Percentiles rank a stretch among this genome's conserved stretches.
These are phyloP conservation scores for Daedalea quercina DNA, from an alignment of 768 basidiomycete species.

Conservation along the genomic window DNA sequence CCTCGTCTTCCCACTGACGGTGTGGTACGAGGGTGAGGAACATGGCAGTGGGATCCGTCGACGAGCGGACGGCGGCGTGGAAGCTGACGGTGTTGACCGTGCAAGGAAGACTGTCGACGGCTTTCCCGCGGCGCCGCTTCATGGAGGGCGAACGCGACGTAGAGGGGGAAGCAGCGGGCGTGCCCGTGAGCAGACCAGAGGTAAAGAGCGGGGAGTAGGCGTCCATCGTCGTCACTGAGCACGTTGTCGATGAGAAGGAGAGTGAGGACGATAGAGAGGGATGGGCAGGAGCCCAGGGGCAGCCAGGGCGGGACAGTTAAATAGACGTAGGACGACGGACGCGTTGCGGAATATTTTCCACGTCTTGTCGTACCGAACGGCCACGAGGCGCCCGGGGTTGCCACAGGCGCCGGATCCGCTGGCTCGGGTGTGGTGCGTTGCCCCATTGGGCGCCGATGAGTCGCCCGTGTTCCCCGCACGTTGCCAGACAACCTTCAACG, in stretches of 20 bases:
- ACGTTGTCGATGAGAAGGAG: background rate
- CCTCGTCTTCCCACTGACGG: constrained; percentile 27
- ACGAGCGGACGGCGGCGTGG: constrained; percentile 11
- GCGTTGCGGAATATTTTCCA: background rate
- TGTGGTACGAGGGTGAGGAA: constrained; percentile 43
- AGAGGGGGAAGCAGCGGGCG: constrained; percentile 17
- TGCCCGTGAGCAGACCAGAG: constrained; percentile 44
- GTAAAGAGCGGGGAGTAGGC: constrained; percentile 62
- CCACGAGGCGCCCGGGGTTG: background rate
- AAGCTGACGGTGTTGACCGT: constrained; percentile 16
- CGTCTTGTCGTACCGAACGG: background rate
- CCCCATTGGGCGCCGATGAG: too few species aligned
- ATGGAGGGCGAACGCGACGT: constrained; percentile 21
- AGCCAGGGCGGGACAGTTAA: background rate
- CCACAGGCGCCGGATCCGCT: background rate
- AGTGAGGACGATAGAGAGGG: background rate
- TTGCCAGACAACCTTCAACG: background rate
- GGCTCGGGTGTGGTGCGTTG: too few species aligned
- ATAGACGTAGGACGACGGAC: background rate
- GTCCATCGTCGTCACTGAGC: constrained; percentile 20
- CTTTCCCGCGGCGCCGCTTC: constrained; percentile 13
- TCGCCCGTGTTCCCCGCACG: background rate
- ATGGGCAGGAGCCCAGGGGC: background rate
- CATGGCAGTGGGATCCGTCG: constrained; percentile 25
- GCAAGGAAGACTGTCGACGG: constrained; percentile 16